A percentile compares a stretch with the other conserved stretches of the same genome.
Conservation (phyloP, 352 stramenopile species). For the Pythium phragmiticola region DNA sequence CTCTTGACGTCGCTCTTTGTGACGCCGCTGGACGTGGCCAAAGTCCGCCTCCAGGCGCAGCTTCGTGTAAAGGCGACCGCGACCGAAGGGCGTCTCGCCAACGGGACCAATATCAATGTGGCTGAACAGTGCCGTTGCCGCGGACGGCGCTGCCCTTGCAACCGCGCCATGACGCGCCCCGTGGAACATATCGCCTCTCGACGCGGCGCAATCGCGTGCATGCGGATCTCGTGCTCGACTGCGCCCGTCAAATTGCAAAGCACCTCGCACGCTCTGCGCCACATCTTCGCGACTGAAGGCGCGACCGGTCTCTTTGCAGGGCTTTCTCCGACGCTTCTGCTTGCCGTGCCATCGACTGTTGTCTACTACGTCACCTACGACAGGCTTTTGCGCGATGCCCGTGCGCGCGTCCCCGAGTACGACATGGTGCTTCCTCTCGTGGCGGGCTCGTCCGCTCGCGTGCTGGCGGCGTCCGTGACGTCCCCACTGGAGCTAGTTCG, state of each 20-base stretch:
- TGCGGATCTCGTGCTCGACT: constrained; percentile 43
- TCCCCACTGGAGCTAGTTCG: constrained; percentile 88
- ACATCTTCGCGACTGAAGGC: constrained; percentile 85
- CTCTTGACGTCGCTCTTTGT: constrained; percentile 83
- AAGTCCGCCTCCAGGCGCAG: constrained; percentile 80
- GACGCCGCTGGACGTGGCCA: constrained; percentile 80
- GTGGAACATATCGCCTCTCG: constrained; percentile 41
- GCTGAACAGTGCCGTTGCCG: constrained; percentile 45
- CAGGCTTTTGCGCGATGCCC: constrained; percentile 57
- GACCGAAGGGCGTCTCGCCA: neutral
- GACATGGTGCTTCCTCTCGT: constrained; percentile 41
- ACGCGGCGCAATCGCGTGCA: constrained; percentile 29
- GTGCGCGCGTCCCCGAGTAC: constrained; percentile 33
- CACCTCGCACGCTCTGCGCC: constrained; percentile 62
- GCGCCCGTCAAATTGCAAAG: constrained; percentile 39
- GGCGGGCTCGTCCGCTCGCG: constrained; percentile 59
- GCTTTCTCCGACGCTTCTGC: constrained; percentile 90
- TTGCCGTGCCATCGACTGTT: constrained; percentile 92
- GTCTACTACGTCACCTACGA: constrained; percentile 97
- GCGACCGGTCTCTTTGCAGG: constrained; percentile 83
- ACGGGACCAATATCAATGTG: neutral
- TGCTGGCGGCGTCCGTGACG: constrained; percentile 75
- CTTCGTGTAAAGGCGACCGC: constrained; percentile 28
- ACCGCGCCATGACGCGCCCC: constrained; percentile 45
- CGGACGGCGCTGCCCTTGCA: constrained; percentile 48